Evolutionary conservation across 495 filamentous ascomycete species (phyloP).

Genomic region (Tetracladium setigerum): DNA sequence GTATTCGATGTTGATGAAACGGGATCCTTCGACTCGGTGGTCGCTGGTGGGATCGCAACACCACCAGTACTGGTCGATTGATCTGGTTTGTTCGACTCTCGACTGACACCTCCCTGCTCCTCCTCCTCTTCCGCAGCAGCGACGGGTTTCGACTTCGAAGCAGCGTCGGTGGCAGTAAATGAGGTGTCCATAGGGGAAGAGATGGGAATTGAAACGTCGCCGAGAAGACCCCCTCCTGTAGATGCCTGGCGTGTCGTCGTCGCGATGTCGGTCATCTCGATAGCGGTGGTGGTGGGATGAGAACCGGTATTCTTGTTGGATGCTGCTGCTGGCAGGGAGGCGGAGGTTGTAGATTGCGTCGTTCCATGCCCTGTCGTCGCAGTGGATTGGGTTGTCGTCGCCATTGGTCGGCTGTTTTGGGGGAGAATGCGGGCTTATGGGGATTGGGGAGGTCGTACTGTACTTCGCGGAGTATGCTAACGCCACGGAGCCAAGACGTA

Average conservation of each 20-base stretch:
- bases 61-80: too few species aligned
- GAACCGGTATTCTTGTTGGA: too few species aligned
- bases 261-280: conserved; percentile 16
- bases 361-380: conserved; percentile 9
- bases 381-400: conserved; percentile 8
- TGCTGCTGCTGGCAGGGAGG: too few species aligned
- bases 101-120: neutral
- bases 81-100: neutral
- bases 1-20: conserved; percentile 1
- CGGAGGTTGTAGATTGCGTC: conserved; percentile 5
- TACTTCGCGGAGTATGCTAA: too few species aligned
- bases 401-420: conserved; percentile 20
- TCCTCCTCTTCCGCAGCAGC: neutral
- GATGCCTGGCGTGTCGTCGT: conserved; percentile 3
- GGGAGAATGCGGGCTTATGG: neutral
- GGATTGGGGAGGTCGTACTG: neutral
- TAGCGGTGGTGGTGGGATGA: neutral
- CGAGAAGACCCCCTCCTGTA: conserved; percentile 9
- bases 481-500: too few species aligned
- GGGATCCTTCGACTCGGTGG: neutral
- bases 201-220: conserved; percentile 12
- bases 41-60: neutral
- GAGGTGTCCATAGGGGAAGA: conserved; percentile 5
- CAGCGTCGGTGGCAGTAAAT: neutral
- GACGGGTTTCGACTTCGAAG: conserved; percentile 1